Evolutionary conservation across 176 grass and related monocot species (phyloP), one percentile per base, ranked within the genome.

Genomic region (Areca catechu): DNA sequence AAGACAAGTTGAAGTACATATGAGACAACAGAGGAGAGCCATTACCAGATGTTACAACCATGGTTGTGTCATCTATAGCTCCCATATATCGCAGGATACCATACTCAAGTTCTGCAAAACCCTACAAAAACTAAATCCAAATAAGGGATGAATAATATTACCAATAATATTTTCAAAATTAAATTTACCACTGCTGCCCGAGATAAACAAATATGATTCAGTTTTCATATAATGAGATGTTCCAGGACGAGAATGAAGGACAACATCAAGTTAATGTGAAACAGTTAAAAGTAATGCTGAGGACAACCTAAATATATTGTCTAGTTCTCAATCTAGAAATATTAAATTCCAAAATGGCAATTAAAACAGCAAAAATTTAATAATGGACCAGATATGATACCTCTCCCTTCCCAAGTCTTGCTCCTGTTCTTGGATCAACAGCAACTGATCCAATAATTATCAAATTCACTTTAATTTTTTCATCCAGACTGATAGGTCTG

Each of bases 61-160:
- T 88, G 72, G 87, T 91, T 20, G 84, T 80, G 67, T 97, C 87
- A 88, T 87, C 78, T 19, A 91, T 88, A 85, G 87, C 74, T 49
- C 86, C 81, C 87, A 97, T 97, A 67, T 88, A 91, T 16, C 78
- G 93, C 71, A 97, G 71, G 81, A 97, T 97, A 60, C 87, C 93
- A 23, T 97, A 97, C 76, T 97, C 87, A 23, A 97, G 93, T 73
- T 97, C 93, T 5, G 92, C 83, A 73, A 97, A 97, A 50, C 87
- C 92, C 83, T 97, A 21, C 3, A 57, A 9, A 7, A 43, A 43
- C 34, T 43, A 43, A 43, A 43, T 43, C 34, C 2, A 14, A 43
- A 43, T 43, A 12, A 43, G 34, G 9, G 2, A 43, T 43, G 34
- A 12, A 43, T 43, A 10, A 14, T 10, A 43, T 43, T 12, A 14